These are phyloP conservation scores for Lasiosphaeris hirsuta DNA, from an alignment of 495 filamentous ascomycete species.

Conservation along the genomic window DNA sequence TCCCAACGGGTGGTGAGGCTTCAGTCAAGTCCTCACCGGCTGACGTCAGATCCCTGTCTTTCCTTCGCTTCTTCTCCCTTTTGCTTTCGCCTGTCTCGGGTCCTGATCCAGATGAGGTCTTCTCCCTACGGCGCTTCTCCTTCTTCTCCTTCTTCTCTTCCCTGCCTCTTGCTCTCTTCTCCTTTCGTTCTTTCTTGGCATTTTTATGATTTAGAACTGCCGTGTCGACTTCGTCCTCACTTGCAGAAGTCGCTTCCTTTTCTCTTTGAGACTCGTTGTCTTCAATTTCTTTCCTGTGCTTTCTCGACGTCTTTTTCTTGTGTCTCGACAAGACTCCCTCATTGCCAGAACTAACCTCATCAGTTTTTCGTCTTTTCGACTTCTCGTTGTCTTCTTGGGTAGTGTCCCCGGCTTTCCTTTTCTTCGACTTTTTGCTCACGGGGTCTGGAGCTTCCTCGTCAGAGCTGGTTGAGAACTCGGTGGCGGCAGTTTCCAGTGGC, in stretches of 20 bases:
- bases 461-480: not conserved
- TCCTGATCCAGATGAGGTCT: conserved; percentile 28
- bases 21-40: conserved; percentile 16
- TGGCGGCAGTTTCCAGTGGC: not conserved
- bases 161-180: conserved; percentile 30
- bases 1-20: conserved; percentile 11
- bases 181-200: conserved; percentile 33
- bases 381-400: conserved; percentile 31
- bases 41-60: conserved; percentile 23
- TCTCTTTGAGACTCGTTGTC: conserved; percentile 29
- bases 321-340: conserved; percentile 27
- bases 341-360: conserved; percentile 28
- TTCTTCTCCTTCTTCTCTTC: conserved; percentile 51
- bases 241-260: conserved; percentile 34
- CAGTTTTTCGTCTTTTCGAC: conserved; percentile 40
- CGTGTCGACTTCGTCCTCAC: conserved; percentile 11
- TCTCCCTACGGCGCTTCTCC: conserved; percentile 43
- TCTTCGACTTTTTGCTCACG: conserved; percentile 18
- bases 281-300: conserved; percentile 26
- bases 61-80: conserved; percentile 25
- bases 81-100: conserved; percentile 20
- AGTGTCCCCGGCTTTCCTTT: conserved; percentile 21
- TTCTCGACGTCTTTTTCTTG: conserved; percentile 41
- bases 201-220: conserved; percentile 26
- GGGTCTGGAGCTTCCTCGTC: conserved; percentile 3